Evolutionary conservation across 2,329 filamentous ascomycete species (phyloP).

Genomic region (Cryoendolithus antarcticus): DNA sequence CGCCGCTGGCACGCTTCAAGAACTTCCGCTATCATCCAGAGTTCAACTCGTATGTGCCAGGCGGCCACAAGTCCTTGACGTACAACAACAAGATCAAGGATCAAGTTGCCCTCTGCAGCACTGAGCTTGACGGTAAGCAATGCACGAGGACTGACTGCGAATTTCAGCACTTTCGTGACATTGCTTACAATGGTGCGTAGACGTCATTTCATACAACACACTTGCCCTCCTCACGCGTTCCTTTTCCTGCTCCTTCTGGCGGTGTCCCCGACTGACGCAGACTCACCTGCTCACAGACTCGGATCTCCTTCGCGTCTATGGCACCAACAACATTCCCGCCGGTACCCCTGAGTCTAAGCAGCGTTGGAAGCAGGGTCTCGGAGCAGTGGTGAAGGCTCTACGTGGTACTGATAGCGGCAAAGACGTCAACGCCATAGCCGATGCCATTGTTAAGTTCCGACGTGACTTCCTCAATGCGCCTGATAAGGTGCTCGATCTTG

Average conservation of each 20-base stretch:
- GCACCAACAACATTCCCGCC: conserved; percentile 15
- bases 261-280: conserved; percentile 11
- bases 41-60: conserved; percentile 55
- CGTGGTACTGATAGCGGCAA: conserved; percentile 44
- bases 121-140: conserved; percentile 54
- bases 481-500: conserved; percentile 43
- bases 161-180: conserved; percentile 67
- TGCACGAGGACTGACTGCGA: conserved; percentile 67
- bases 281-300: conserved; percentile 22
- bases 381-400: conserved; percentile 47
- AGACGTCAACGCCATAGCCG: conserved; percentile 55
- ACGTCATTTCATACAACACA: no score
- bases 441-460: conserved; percentile 55
- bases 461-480: conserved; percentile 52
- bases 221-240: neutral
- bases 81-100: conserved; percentile 86
- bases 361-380: conserved; percentile 49
- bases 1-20: conserved; percentile 69
- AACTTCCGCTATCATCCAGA: conserved; percentile 81
- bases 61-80: conserved; percentile 77
- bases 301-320: conserved; percentile 18
- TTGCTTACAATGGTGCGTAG: conserved; percentile 63
- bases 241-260: conserved; percentile 1
- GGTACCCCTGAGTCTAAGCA: conserved; percentile 13
- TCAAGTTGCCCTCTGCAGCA: conserved; percentile 60